Conservation (phyloP, 2,329 filamentous ascomycete species). For the Aspergillus pseudoglaucus region DNA sequence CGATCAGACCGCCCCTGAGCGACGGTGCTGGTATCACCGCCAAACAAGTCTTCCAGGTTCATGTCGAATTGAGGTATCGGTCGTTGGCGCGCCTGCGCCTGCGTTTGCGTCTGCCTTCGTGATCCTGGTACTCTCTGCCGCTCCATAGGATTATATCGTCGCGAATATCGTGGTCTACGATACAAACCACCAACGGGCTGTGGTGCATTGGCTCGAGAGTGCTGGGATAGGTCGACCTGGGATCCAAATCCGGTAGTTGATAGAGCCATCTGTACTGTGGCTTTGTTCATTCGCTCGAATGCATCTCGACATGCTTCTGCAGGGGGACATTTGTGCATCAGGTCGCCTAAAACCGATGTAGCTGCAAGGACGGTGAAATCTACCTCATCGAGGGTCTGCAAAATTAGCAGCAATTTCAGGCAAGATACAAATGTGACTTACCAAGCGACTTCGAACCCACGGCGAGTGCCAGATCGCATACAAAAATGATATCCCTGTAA, state of each 20-base stretch:
- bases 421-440: slow-evolving; percentile 42
- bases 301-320: slow-evolving; percentile 92
- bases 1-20: slow-evolving; percentile 30
- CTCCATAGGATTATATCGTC: slow-evolving; percentile 9
- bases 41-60: slow-evolving; percentile 48
- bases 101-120: slow-evolving; percentile 25
- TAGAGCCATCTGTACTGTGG: slow-evolving; percentile 90
- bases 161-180: slow-evolving; percentile 11
- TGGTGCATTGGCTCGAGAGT: slow-evolving; percentile 10
- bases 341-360: slow-evolving; percentile 82
- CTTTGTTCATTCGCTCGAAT: slow-evolving; percentile 90
- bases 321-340: slow-evolving; percentile 90
- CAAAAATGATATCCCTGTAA: slow-evolving; percentile 71
- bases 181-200: slow-evolving; percentile 8
- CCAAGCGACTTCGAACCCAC: slow-evolving; percentile 75
- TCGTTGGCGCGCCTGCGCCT: slow-evolving; percentile 31
- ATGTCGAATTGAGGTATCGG: slow-evolving; percentile 54
- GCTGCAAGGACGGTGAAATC: slow-evolving; percentile 92
- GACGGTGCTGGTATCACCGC: slow-evolving; percentile 30
- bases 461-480: slow-evolving; percentile 97
- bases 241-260: slow-evolving; percentile 74
- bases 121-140: slow-evolving; percentile 18
- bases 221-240: slow-evolving; percentile 26
- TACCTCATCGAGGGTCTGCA: slow-evolving; percentile 80
- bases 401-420: not conserved